Percentiles rank a stretch among this genome's conserved stretches.
Conservation (phyloP, 257 asterid genomes). For the Fraxinus pennsylvanica region DNA sequence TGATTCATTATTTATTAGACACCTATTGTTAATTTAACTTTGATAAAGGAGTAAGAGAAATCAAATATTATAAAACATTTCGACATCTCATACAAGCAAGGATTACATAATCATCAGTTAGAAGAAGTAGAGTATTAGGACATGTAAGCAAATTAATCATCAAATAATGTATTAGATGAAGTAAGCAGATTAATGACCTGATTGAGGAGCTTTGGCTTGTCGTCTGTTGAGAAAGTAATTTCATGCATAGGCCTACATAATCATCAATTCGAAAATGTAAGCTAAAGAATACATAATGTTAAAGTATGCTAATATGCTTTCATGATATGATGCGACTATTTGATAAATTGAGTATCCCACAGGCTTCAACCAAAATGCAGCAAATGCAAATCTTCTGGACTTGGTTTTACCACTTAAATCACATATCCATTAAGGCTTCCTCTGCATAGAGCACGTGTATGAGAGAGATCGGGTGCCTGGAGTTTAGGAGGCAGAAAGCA, state of each 20-base stretch:
- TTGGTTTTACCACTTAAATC: too few relatives aligned
- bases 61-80: neutral
- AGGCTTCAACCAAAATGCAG: constrained; percentile 7
- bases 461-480: neutral
- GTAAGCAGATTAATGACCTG: constrained; percentile 52
- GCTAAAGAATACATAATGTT: constrained; percentile 18
- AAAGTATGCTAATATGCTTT: constrained; percentile 13
- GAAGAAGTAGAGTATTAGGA: neutral
- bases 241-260: constrained; percentile 95
- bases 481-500: neutral
- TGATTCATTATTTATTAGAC: neutral
- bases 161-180: constrained; percentile 9
- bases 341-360: constrained; percentile 8
- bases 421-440: too few relatives aligned
- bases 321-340: constrained; percentile 5
- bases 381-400: neutral
- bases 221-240: constrained; percentile 86
- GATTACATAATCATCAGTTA: neutral
- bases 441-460: neutral
- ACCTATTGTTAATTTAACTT: neutral
- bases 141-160: constrained; percentile 1
- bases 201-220: constrained; percentile 96
- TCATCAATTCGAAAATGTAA: constrained; percentile 18
- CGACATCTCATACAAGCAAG: neutral
- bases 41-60: neutral